phyloP scores from a whole-genome alignment of 306 rosid genomes.

The Pterocarpus santalinus region DNA sequence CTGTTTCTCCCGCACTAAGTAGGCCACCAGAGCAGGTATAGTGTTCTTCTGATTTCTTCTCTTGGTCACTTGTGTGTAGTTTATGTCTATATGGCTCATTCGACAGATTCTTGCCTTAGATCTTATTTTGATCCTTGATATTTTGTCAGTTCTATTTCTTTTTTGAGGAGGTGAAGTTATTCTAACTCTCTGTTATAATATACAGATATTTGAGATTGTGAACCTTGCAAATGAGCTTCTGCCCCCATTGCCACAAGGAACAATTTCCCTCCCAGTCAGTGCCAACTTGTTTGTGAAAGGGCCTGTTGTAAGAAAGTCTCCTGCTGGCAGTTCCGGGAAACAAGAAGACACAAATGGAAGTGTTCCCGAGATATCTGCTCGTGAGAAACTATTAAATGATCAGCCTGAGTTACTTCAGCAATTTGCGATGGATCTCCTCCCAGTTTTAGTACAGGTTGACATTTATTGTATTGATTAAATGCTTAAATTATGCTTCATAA shows the following conservation, averaged over 20 bases:
- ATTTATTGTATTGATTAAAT: conserved; percentile 32
- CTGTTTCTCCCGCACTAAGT: conserved; percentile 93
- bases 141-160: not conserved
- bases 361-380: conserved; percentile 80
- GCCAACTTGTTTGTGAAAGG: conserved; percentile 81
- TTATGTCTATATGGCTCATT: conserved; percentile 23
- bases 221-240: conserved; percentile 97
- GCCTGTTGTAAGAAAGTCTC: conserved; percentile 67
- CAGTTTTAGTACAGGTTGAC: conserved; percentile 85
- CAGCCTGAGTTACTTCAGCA: conserved; percentile 93
- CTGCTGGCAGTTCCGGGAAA: conserved; percentile 77
- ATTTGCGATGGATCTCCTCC: conserved; percentile 95
- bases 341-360: conserved; percentile 81
- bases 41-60: conserved; percentile 6
- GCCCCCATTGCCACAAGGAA: conserved; percentile 96
- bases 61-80: not conserved
- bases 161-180: not conserved
- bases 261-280: conserved; percentile 79
- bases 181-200: conserved; percentile 25
- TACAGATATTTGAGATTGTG: conserved; percentile 94
- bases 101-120: conserved; percentile 1
- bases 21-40: conserved; percentile 95
- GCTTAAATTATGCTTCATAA: conserved; percentile 24
- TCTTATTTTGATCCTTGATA: conserved; percentile 27
- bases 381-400: conserved; percentile 88